Base-by-base conservation (phyloP, 306 rosid genomes). In the Cucumis hystrix region DNA sequence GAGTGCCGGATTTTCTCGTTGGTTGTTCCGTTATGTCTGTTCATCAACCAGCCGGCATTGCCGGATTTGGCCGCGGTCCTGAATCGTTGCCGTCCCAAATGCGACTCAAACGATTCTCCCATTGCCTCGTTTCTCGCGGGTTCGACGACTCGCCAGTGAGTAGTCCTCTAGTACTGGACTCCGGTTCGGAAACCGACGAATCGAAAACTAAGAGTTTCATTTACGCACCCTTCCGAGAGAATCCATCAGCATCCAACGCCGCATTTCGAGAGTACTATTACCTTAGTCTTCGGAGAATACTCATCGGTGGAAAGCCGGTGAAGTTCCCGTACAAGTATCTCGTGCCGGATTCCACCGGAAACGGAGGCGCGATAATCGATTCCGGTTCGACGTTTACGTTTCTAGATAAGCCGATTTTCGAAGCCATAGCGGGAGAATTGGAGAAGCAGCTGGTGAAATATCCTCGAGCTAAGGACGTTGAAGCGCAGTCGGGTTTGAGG, bases 291-390 rank as follows among this genome's bases (percentile, higher is more conserved):
- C 82, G 87, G 0, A 87, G 80, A 58, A 43, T 93, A 63, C 21
- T 85, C 49, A 89, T 93, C 10, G 96, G 92, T 2, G 76, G 75
- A 1, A 20, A 82, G 64, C 14, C 28, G 0, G 96, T 89, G 11
- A 91, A 87, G 75, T 78, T 91, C 47, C 94, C 96, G 25, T 74
- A 80, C 70, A 76, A 55, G n/a, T 72, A 71, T 4, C 58, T 85
- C 10, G 84, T 80, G 11, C 90, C 91, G 0, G 88, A 78, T 8
- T 55, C 79, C 0, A 80, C 84, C 25, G 91, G 96, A 6, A 82
- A 88, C 21, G 97, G 98, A 1, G 98, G 97, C 6, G 79, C 96
- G 8, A 83, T 91, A 1, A 91, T 91, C 11, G 98, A 93, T 73
- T 88, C 97, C 0, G 97, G 98, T 1, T 66, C 91, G 23, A 89